Base-by-base conservation (phyloP, 345 rosid species). In the Aquilaria sinensis region DNA sequence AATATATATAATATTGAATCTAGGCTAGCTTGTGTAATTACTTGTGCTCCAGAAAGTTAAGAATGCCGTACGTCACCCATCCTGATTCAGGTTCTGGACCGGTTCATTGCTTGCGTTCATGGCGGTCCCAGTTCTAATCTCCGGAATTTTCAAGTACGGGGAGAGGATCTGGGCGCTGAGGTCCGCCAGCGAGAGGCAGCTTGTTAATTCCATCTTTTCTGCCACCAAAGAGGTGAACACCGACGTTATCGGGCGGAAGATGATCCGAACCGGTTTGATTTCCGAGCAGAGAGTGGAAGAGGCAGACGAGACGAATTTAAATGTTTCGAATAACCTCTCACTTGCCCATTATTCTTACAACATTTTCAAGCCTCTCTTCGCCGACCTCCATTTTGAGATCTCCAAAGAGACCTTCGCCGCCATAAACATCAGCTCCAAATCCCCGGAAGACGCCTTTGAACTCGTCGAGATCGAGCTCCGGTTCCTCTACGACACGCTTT, bases 401-500 rank as follows among this genome's bases (percentile, higher is more conserved):
- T 23, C 23, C 23, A 23, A 23, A 23, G 23, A 23, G 23, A 23
- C 23, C 23, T 23, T 23, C 23, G 23, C 23, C 23, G 23, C 23
- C 23, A 23, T 23, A 23, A 23, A 23, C 23, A 23, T 23, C 23
- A 23, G 23, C 23, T 23, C 23, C 23, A 23, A 23, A 23, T 10
- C 59, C 9, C 29, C 4, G 0, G 51, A 56, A 15, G 62, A 72
- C 2, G 85, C 80, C 52, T 66, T 81, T 29, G 4, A 57, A 16
- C 37, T 77, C n/a, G 69, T 72, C n/a, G 76, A 70, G 31, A 43
- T 51, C 43, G 82, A 77, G 73, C 78, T 75, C 2, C 66, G 75
- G 4, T 67, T 74, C 58, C 54, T 75, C 71, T 81, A 70, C 52
- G 85, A 81, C 62, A 53, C 53, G 12, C 55, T 78, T n/a, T 70